phyloP scores from a whole-genome alignment of 768 basidiomycete genomes.

The Tricholoma terreum region DNA sequence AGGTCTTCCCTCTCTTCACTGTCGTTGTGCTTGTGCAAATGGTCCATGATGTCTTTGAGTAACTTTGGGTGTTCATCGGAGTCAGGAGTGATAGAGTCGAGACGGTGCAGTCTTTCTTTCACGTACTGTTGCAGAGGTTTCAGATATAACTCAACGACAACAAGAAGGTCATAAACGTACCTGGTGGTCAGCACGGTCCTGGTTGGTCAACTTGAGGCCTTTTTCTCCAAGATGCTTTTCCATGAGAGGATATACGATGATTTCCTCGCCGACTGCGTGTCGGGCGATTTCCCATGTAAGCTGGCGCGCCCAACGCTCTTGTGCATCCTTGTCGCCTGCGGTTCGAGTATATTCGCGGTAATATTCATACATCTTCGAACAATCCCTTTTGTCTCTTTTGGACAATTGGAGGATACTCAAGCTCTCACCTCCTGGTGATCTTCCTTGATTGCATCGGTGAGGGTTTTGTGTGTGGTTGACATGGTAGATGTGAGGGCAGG shows the following conservation, averaged over 20 bases:
- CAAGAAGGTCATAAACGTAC: constrained; percentile 24
- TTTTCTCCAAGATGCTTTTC: constrained; percentile 52
- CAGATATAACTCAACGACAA: not conserved
- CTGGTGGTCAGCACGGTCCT: constrained; percentile 57
- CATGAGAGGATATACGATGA: constrained; percentile 62
- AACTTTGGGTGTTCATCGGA: constrained; percentile 39
- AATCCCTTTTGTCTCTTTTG: not conserved
- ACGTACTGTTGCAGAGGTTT: constrained; percentile 4
- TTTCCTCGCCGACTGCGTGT: constrained; percentile 60
- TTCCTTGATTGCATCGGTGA: constrained; percentile 44
- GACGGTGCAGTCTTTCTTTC: constrained; percentile 23
- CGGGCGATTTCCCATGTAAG: constrained; percentile 60
- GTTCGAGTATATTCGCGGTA: constrained; percentile 46
- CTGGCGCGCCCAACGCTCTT: constrained; percentile 53
- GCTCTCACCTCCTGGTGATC: constrained; percentile 45
- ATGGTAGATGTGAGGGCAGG: not conserved
- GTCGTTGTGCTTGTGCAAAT: constrained; percentile 52
- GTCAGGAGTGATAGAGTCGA: constrained; percentile 45
- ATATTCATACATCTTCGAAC: constrained; percentile 51
- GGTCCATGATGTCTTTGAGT: constrained; percentile 44
- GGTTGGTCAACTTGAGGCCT: constrained; percentile 48
- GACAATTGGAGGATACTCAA: not conserved
- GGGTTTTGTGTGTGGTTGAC: constrained; percentile 16
- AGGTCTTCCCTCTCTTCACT: constrained; percentile 58
- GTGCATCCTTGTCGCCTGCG: constrained; percentile 41